Base-by-base conservation (phyloP, 768 basidiomycete species). In the Xerocomus spinulosus region DNA sequence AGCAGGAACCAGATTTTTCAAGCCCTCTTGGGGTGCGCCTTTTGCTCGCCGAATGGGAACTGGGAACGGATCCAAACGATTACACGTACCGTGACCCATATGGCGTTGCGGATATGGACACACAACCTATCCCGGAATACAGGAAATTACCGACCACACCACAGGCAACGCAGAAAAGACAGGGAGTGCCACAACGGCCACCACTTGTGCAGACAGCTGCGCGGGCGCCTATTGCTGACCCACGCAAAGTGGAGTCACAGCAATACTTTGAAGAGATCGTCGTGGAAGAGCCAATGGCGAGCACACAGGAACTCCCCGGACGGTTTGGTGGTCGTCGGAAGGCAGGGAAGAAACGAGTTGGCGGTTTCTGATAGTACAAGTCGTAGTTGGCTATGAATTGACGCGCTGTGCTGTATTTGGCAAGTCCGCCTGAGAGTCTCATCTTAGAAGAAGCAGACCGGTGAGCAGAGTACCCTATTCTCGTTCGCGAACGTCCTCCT, bases 301-400 rank as follows among this genome's bases (percentile, higher is more conserved):
- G 78, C 53, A 91, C 88, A 2, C 88, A 92, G 60, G 66, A 83
- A 7, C 62, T 87, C 9, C 79, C 87, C 4, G 88, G 89, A 3
- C 78, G 74, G 0, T 80, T 81, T 66, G 88, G 87, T 28, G 85
- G 85, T 20, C 75, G 85, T 33, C 75, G 78, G 68, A 84, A 81
- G 61, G 48, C 65, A 23, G 61, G 53, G 18, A 87, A 83, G 71
- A 90, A 84, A 67, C 73, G 87, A 20, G 36, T 88, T 34, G 86
- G 85, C 9, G 89, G 89, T 8, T 91, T 92, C 61, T 91, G 65
- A 77, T 43, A 17, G 17, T n/a, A n/a, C n/a, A 4, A 9, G 34
- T 14, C 13, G 33, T 33, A 13, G 4, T 15, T 21, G n/a, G 13
- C n/a, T 21, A 14, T 34, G n/a, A n/a, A n/a, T 38, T 28, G 14